These are phyloP conservation scores for Discostella pseudostelligera DNA, from an alignment of 108 stramenopile species.

Conservation along the genomic window DNA sequence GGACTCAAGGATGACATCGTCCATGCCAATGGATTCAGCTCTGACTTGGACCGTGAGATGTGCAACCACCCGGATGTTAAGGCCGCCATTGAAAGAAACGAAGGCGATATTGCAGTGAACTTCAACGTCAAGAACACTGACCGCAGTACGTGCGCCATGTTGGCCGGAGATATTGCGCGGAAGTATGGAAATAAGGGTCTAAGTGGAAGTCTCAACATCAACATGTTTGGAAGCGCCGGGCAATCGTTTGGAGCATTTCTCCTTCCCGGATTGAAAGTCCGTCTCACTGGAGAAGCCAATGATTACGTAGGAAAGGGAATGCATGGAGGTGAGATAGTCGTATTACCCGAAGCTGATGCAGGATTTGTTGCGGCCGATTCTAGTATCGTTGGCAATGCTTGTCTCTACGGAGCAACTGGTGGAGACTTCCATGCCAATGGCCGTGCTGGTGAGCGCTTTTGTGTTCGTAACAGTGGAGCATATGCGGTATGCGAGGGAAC, in stretches of 20 bases:
- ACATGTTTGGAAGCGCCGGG: conserved; percentile 91
- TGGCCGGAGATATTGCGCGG: conserved; percentile 89
- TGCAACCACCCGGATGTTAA: conserved; percentile 61
- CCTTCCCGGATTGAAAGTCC: conserved; percentile 83
- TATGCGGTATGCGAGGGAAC: conserved; percentile 96
- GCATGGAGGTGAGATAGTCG: conserved; percentile 91
- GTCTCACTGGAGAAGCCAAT: conserved; percentile 94
- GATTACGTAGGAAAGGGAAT: conserved; percentile 98
- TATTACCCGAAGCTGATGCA: conserved; percentile 80
- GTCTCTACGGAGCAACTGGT: conserved; percentile 94
- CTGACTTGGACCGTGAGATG: conserved; percentile 83
- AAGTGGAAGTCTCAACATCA: conserved; percentile 80
- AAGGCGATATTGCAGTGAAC: conserved; percentile 58
- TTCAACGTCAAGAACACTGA: conserved; percentile 86
- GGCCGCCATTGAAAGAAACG: conserved; percentile 72
- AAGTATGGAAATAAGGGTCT: conserved; percentile 89
- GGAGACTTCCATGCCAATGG: conserved; percentile 96
- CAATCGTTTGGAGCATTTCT: conserved; percentile 93
- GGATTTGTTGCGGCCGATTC: conserved; percentile 88
- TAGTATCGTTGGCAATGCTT: conserved; percentile 95
- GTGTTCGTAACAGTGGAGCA: conserved; percentile 94
- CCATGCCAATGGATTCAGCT: conserved; percentile 80
- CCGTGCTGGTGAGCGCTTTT: conserved; percentile 93
- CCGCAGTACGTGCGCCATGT: conserved; percentile 85
- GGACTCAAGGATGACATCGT: conserved; percentile 65